A percentile compares a stretch with the other conserved stretches of the same genome.
These are phyloP conservation scores for Hyparrhenia diplandra DNA, from an alignment of 176 grass and related monocot genomes.

Conservation along the genomic window DNA sequence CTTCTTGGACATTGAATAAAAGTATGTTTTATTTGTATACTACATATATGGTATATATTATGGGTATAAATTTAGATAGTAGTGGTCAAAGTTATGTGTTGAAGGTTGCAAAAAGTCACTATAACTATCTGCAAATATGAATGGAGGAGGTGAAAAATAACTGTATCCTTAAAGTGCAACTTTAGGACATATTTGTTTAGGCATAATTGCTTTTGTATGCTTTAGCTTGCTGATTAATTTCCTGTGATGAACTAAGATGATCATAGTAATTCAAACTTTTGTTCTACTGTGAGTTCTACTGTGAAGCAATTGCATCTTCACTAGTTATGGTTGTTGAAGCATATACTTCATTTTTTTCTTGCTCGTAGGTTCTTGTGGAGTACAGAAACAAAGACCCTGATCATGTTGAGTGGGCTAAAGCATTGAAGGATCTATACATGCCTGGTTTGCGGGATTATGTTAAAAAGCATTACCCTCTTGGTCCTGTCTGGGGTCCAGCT, in stretches of 20 bases:
- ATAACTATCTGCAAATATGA: neutral
- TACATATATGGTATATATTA: neutral
- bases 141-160: neutral
- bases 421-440: constrained; percentile 89
- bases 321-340: neutral
- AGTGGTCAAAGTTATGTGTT: neutral
- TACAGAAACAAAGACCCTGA: constrained; percentile 90
- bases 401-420: constrained; percentile 95
- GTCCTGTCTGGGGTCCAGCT: constrained; percentile 65
- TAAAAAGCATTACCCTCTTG: constrained; percentile 86
- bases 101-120: neutral
- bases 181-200: neutral
- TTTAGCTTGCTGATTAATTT: constrained; percentile 2
- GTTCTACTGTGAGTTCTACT: neutral
- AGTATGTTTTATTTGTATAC: neutral
- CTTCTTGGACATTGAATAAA: no score
- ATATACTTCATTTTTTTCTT: neutral
- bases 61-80: neutral
- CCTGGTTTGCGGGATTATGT: constrained; percentile 87
- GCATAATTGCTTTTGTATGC: neutral
- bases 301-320: neutral
- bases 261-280: constrained; percentile 7
- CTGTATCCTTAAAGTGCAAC: neutral
- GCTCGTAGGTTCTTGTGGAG: constrained; percentile 78
- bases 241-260: neutral